phyloP scores from a whole-genome alignment of 176 grass and related monocot species.

The Bonia amplexicaulis region DNA sequence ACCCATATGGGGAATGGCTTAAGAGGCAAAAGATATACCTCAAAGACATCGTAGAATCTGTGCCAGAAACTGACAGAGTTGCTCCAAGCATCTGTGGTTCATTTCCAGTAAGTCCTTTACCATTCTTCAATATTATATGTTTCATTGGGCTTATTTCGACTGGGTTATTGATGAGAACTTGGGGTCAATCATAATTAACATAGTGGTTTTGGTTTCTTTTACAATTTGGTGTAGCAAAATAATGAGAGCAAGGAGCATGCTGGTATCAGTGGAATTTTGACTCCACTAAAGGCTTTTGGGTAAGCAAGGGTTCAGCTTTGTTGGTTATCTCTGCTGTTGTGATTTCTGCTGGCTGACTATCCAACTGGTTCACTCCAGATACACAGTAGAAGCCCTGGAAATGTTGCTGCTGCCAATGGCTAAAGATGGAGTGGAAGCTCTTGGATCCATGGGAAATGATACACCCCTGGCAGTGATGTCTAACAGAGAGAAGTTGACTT shows the following conservation, averaged over 20 bases:
- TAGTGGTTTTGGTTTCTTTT: not conserved
- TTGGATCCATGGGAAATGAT: constrained; percentile 98
- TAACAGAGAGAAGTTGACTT: constrained; percentile 87
- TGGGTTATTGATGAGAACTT: constrained; percentile 10
- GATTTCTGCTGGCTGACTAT: constrained; percentile 9
- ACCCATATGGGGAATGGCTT: constrained; percentile 86
- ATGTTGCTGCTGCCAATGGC: constrained; percentile 95
- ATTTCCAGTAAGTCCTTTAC: constrained; percentile 44
- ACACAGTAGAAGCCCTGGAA: constrained; percentile 86
- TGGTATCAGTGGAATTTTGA: constrained; percentile 71
- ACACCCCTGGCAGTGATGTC: constrained; percentile 96
- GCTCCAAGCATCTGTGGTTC: constrained; percentile 58
- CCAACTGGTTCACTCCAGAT: constrained; percentile 46
- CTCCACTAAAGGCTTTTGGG: constrained; percentile 96
- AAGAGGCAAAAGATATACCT: constrained; percentile 73
- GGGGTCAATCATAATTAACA: not conserved
- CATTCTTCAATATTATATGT: constrained; percentile 3
- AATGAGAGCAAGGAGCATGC: constrained; percentile 29
- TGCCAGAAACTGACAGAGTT: constrained; percentile 62
- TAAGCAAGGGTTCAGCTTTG: constrained; percentile 32
- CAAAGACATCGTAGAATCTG: constrained; percentile 67
- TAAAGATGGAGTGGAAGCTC: constrained; percentile 72
- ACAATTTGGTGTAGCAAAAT: constrained; percentile 36
- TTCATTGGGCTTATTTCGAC: not conserved
- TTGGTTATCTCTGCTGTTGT: not conserved